Conservation (phyloP, 2,329 filamentous ascomycete species). For the Colletotrichum caudatum region DNA sequence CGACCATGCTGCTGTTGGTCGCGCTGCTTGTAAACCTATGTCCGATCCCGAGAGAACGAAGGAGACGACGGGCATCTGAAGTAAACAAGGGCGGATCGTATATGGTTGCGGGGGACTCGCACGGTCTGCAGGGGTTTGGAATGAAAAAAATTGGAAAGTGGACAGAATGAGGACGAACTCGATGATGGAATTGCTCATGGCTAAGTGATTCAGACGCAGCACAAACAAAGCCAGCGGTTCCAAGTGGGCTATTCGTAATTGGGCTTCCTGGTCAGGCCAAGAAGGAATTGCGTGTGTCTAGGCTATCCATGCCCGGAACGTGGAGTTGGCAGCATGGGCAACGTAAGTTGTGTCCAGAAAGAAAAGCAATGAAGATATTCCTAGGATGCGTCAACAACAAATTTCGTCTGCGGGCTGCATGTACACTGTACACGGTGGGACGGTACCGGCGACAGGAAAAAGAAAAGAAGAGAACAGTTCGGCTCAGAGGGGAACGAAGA, state of each 20-base stretch:
- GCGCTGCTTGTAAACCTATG: constrained; percentile 17
- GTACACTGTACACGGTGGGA: constrained; percentile 5
- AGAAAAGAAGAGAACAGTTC: constrained; percentile 14
- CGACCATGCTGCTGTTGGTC: constrained; percentile 18
- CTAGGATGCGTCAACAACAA: constrained; percentile 8
- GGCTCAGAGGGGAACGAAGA: neutral
- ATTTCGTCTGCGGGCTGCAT: neutral
- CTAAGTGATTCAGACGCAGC: neutral
- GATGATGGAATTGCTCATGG: neutral
- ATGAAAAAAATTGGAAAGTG: constrained; percentile 1
- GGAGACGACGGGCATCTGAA: constrained; percentile 12
- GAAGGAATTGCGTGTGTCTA: constrained; percentile 22
- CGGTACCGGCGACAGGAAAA: constrained; percentile 13
- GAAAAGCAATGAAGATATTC: constrained; percentile 36
- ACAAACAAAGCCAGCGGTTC: constrained; percentile 6
- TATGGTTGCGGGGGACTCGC: neutral
- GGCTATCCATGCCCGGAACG: constrained; percentile 33
- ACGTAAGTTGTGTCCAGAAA: constrained; percentile 23
- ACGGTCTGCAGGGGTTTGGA: neutral
- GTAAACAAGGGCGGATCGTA: constrained; percentile 19
- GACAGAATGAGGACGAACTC: constrained; percentile 3
- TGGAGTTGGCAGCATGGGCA: constrained; percentile 34
- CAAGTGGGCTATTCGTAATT: constrained; percentile 1
- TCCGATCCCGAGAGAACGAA: constrained; percentile 21
- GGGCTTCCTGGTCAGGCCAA: neutral